phyloP scores from a whole-genome alignment of 352 stramenopile genomes.

The Phytophthora citrophthora region DNA sequence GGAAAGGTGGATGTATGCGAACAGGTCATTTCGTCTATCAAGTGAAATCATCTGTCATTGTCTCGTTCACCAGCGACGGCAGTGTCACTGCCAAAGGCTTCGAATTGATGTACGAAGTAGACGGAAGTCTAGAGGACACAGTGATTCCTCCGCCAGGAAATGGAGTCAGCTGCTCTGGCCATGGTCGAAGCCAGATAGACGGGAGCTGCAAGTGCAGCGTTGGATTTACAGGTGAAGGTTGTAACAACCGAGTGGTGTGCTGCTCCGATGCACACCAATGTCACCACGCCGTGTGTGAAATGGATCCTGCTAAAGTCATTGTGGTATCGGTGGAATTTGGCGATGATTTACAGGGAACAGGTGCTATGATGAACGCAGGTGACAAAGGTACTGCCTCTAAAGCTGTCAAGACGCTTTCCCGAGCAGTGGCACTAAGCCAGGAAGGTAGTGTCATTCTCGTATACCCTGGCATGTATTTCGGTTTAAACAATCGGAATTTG shows the following conservation, averaged over 20 bases:
- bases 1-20: slow-evolving; percentile 61
- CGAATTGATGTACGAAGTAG: slow-evolving; percentile 49
- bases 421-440: slow-evolving; percentile 43
- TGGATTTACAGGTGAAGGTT: slow-evolving; percentile 74
- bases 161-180: slow-evolving; percentile 40
- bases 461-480: slow-evolving; percentile 62
- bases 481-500: slow-evolving; percentile 42
- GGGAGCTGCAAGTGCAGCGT: slow-evolving; percentile 64
- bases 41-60: slow-evolving; percentile 27
- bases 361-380: slow-evolving; percentile 56
- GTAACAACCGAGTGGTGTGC: slow-evolving; percentile 69
- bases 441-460: slow-evolving; percentile 52
- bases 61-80: slow-evolving; percentile 55
- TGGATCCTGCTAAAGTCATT: slow-evolving; percentile 44
- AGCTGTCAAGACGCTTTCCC: slow-evolving; percentile 50
- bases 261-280: slow-evolving; percentile 50
- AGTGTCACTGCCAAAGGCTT: slow-evolving; percentile 53
- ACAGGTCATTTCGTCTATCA: slow-evolving; percentile 50
- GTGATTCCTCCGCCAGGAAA: slow-evolving; percentile 44
- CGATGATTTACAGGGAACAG: slow-evolving; percentile 58
- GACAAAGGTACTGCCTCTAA: slow-evolving; percentile 63
- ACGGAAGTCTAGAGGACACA: slow-evolving; percentile 20
- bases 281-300: slow-evolving; percentile 43
- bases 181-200: slow-evolving; percentile 35
- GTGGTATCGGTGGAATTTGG: slow-evolving; percentile 62